Conservation (phyloP, 23 red algal species). For the Gracilaria domingensis region DNA sequence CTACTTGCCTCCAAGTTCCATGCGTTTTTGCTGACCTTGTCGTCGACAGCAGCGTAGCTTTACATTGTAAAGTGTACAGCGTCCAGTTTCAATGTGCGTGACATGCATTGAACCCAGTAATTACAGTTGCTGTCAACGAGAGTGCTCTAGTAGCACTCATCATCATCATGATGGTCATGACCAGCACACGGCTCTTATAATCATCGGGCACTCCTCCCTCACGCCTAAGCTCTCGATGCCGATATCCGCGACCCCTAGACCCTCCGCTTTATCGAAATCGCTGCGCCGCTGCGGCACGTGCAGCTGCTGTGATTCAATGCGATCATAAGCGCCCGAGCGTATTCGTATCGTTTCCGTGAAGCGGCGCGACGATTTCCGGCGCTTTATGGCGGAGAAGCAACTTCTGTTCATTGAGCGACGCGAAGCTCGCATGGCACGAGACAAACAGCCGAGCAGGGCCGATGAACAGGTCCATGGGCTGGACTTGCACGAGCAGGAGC, state of each 20-base stretch:
- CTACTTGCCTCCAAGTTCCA: too few species aligned
- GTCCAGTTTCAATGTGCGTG: too few species aligned
- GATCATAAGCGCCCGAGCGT: constrained; percentile 45
- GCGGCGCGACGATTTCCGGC: not conserved
- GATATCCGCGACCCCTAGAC: not conserved
- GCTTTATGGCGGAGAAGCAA: constrained; percentile 32
- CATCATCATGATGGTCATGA: too few species aligned
- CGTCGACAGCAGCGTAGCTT: too few species aligned
- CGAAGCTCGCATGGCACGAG: not conserved
- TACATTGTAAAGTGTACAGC: too few species aligned
- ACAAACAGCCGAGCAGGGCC: not conserved
- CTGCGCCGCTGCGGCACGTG: constrained; percentile 56
- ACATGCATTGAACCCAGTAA: too few species aligned
- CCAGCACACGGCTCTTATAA: too few species aligned
- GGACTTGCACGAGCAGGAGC: not conserved
- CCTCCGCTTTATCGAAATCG: not conserved
- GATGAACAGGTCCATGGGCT: not conserved
- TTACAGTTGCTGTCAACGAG: too few species aligned
- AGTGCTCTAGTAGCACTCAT: too few species aligned
- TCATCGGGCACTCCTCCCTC: too few species aligned
- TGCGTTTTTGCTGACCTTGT: too few species aligned
- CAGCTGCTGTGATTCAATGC: constrained; percentile 37
- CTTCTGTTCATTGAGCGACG: constrained; percentile 12
- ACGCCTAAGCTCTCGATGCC: too few species aligned
- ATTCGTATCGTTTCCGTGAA: not conserved